Conservation (phyloP, 1,284 basidiomycete genomes). For the Nidula niveotomentosa region DNA sequence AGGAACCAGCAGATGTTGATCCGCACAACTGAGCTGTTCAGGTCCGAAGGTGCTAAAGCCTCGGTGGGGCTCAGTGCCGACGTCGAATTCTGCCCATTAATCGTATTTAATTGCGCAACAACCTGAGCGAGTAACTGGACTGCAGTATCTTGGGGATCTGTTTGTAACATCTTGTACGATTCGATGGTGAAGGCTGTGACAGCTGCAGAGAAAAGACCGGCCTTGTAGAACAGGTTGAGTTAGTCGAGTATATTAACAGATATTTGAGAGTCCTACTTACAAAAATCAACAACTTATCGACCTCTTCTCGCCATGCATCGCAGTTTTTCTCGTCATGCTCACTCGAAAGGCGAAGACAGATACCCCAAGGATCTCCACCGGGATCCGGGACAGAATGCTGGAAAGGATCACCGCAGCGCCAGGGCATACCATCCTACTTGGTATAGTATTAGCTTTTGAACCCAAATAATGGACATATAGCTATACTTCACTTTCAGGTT, state of each 20-base stretch:
- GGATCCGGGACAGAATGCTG: too few species aligned
- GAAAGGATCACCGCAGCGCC: too few species aligned
- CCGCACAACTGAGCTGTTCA: background rate
- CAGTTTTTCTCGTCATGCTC: background rate
- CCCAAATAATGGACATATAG: too few species aligned
- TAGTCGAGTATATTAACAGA: background rate
- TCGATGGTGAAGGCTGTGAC: constrained; percentile 6
- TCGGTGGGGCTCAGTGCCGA: background rate
- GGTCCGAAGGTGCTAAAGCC: background rate
- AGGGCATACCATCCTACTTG: too few species aligned
- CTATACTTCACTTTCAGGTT: too few species aligned
- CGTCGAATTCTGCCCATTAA: background rate
- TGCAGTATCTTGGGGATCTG: background rate
- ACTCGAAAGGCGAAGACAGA: background rate
- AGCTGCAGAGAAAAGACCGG: constrained; percentile 7
- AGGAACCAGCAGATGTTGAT: background rate
- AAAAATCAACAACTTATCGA: background rate
- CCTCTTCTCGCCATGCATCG: background rate
- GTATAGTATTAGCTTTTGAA: too few species aligned
- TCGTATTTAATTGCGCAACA: background rate
- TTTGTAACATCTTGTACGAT: constrained; percentile 1
- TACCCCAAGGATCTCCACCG: background rate
- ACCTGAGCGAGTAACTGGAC: background rate
- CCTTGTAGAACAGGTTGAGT: background rate
- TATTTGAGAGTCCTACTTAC: background rate